Conservation (phyloP, 192 early-diverging fungal genomes). For the Umbelopsis sp. region DNA sequence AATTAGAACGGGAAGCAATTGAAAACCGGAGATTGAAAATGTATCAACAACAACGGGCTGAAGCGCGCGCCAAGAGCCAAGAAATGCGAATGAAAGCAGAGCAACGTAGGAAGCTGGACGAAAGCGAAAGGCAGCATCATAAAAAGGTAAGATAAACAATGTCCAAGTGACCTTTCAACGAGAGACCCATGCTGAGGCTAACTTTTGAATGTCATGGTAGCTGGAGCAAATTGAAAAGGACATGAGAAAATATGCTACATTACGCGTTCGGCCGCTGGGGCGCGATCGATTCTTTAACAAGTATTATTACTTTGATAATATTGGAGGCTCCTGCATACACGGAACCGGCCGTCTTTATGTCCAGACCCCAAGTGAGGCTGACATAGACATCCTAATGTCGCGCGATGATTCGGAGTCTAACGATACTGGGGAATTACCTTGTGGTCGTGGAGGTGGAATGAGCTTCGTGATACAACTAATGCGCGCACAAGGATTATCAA, state of each 20-base stretch:
- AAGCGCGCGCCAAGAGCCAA: conserved; percentile 37
- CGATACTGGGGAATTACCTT: conserved; percentile 28
- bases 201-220: conserved; percentile 32
- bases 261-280: conserved; percentile 75
- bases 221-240: conserved; percentile 76
- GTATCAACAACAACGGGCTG: conserved; percentile 44
- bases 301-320: conserved; percentile 91
- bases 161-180: no score
- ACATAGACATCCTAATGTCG: conserved; percentile 49
- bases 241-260: conserved; percentile 60
- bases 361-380: conserved; percentile 50
- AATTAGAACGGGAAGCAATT: conserved; percentile 49
- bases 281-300: conserved; percentile 83
- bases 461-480: conserved; percentile 21
- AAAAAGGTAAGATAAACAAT: conserved; percentile 31
- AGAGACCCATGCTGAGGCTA: no score
- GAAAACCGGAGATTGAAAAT: conserved; percentile 45
- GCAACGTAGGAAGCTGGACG: conserved; percentile 52
- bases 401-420: conserved; percentile 37
- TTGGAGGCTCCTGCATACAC: conserved; percentile 56
- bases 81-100: conserved; percentile 43
- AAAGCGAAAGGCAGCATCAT: conserved; percentile 52
- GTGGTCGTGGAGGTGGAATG: conserved; percentile 36
- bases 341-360: conserved; percentile 65
- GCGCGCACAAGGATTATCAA: conserved; percentile 25